Conservation (phyloP, 148 eudicot genomes). For the Spergularia marina region DNA sequence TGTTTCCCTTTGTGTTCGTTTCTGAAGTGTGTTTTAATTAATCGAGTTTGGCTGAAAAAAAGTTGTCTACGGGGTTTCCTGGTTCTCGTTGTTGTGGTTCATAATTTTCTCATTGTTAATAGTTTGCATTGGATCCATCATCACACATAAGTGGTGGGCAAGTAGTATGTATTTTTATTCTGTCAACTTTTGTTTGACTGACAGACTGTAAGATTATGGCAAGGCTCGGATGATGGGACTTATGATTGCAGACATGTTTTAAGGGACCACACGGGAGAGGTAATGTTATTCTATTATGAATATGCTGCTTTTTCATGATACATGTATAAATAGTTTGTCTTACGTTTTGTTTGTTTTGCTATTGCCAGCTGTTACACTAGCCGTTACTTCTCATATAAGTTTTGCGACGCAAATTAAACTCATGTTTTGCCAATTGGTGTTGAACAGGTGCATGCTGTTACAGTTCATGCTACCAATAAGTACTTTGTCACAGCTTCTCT, state of each 20-base stretch:
- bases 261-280: conserved; percentile 91
- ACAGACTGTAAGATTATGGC: conserved; percentile 95
- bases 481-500: conserved; percentile 89
- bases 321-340: neutral
- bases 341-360: no score
- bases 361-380: neutral
- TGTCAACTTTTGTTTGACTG: conserved; percentile 10
- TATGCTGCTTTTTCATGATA: conserved; percentile 5
- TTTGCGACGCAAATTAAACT: neutral
- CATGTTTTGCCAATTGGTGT: neutral
- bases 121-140: neutral
- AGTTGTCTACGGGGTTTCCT: neutral
- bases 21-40: no score
- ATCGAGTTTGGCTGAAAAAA: no score
- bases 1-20: no score
- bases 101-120: neutral
- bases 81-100: neutral
- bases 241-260: conserved; percentile 73
- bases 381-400: neutral
- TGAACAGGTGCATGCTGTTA: conserved; percentile 89
- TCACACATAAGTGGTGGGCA: neutral
- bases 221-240: conserved; percentile 63
- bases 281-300: conserved; percentile 22
- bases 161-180: neutral
- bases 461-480: conserved; percentile 83